These are phyloP conservation scores for Ogataea populi-albae DNA, from an alignment of 805 yeast genomes.

Conservation along the genomic window DNA sequence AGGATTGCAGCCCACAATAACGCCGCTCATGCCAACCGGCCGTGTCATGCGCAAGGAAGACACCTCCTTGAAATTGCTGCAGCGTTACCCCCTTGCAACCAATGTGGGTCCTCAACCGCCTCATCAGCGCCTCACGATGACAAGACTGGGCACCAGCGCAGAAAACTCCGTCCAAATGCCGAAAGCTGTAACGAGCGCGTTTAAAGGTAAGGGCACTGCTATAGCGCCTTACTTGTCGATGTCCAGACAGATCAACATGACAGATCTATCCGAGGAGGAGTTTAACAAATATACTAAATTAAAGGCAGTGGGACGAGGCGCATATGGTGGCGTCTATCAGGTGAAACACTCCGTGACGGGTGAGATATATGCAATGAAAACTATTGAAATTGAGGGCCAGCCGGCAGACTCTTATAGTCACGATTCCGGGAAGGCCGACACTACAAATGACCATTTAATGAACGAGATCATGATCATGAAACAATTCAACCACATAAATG, in stretches of 20 bases:
- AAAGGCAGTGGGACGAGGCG: constrained; percentile 82
- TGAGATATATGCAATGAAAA: constrained; percentile 27
- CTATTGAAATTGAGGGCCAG: constrained; percentile 14
- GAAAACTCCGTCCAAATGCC: too few species aligned
- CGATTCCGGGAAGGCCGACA: constrained; percentile 3
- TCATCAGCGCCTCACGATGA: background rate
- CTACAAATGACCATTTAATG: constrained; percentile 40
- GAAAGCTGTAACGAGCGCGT: too few species aligned
- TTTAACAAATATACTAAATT: constrained; percentile 46
- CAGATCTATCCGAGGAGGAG: constrained; percentile 16
- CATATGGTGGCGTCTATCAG: constrained; percentile 80
- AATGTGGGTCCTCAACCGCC: background rate
- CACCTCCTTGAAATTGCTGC: background rate
- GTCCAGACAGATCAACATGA: constrained; percentile 9
- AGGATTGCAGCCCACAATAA: background rate
- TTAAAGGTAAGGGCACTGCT: too few species aligned
- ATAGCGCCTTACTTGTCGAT: too few species aligned
- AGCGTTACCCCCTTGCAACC: constrained; percentile 1
- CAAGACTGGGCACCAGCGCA: too few species aligned
- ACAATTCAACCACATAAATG: constrained; percentile 61
- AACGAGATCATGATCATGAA: constrained; percentile 67
- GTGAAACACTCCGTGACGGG: constrained; percentile 12
- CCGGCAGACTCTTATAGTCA: constrained; percentile 5
- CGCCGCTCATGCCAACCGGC: background rate
- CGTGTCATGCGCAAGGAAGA: background rate